Conservation (phyloP, 2,329 filamentous ascomycete species). For the Lasiodiplodia citricola region DNA sequence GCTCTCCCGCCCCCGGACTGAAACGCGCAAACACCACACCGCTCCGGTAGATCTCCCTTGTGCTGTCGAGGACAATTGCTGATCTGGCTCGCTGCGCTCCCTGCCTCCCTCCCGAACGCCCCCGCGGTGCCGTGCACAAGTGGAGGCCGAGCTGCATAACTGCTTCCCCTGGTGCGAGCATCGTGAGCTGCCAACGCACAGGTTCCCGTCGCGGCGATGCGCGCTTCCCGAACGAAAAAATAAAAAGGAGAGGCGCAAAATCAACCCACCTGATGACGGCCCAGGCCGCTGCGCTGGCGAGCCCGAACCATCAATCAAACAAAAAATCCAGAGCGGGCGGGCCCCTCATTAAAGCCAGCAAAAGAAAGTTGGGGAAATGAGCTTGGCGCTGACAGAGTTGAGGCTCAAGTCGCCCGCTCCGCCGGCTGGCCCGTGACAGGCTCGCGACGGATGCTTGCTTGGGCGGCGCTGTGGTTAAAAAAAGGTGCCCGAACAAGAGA, state of each 20-base stretch:
- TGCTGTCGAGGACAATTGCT: slow-evolving; percentile 21
- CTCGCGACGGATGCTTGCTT: slow-evolving; percentile 10
- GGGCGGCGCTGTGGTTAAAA: background rate
- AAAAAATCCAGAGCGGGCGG: background rate
- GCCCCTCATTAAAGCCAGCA: slow-evolving; percentile 2
- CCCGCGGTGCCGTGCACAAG: slow-evolving; percentile 17
- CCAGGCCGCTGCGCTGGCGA: background rate
- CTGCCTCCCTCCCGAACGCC: slow-evolving; percentile 22
- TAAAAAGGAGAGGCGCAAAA: background rate
- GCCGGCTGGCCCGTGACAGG: slow-evolving; percentile 9
- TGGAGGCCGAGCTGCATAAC: slow-evolving; percentile 10
- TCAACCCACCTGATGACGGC: background rate
- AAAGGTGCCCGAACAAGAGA: slow-evolving; percentile 9
- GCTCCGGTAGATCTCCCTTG: slow-evolving; percentile 23
- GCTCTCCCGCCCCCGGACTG: slow-evolving; percentile 20
- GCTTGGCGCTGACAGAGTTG: slow-evolving; percentile 9
- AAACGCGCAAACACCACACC: slow-evolving; percentile 25
- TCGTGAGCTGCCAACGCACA: slow-evolving; percentile 19
- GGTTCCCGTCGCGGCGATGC: slow-evolving; percentile 22
- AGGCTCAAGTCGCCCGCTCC: slow-evolving; percentile 10
- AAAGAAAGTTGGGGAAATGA: slow-evolving; percentile 10
- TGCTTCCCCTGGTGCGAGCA: background rate
- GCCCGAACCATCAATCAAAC: slow-evolving; percentile 9
- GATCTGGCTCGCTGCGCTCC: slow-evolving; percentile 15
- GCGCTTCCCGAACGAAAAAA: slow-evolving; percentile 18